Conservation (phyloP, 2,329 filamentous ascomycete species). For the Clonostachys sp. region DNA sequence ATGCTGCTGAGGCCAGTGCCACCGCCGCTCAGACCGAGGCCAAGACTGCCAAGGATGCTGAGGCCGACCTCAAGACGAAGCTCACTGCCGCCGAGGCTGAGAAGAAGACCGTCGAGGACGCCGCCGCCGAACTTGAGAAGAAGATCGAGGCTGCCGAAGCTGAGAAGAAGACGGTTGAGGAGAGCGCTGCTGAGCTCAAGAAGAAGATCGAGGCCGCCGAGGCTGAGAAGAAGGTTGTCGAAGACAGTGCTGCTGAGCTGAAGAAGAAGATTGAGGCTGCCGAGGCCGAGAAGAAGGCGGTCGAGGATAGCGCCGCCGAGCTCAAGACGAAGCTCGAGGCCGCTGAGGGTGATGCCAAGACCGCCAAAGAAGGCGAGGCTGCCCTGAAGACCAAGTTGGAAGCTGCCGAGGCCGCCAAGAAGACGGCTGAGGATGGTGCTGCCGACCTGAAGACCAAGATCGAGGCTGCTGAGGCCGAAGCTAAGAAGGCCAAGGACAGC, state of each 20-base stretch:
- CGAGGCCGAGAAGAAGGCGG: slow-evolving; percentile 5
- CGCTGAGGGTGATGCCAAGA: neutral
- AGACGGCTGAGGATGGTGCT: neutral
- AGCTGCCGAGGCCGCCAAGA: neutral
- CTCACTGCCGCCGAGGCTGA: slow-evolving; percentile 7
- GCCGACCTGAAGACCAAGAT: neutral
- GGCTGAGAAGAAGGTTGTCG: slow-evolving; percentile 1
- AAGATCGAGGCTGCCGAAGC: slow-evolving; percentile 1
- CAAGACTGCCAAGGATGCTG: slow-evolving; percentile 1
- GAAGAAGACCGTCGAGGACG: neutral
- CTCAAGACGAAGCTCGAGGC: slow-evolving; percentile 3
- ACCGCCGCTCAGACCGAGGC: neutral
- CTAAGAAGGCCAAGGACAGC: neutral
- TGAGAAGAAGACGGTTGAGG: slow-evolving; percentile 2
- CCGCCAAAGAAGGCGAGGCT: neutral
- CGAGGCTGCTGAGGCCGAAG: neutral
- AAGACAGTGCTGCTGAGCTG: neutral
- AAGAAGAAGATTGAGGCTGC: neutral
- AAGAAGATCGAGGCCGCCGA: neutral
- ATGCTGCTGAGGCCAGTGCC: slow-evolving; percentile 1
- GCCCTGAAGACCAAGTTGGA: neutral
- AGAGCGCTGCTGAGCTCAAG: neutral
- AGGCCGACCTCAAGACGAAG: slow-evolving; percentile 6
- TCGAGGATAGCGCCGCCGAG: slow-evolving; percentile 7
- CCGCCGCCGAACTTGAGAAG: neutral